Conservation (phyloP, 129 eudicot genomes). For the Lactuca saligna region DNA sequence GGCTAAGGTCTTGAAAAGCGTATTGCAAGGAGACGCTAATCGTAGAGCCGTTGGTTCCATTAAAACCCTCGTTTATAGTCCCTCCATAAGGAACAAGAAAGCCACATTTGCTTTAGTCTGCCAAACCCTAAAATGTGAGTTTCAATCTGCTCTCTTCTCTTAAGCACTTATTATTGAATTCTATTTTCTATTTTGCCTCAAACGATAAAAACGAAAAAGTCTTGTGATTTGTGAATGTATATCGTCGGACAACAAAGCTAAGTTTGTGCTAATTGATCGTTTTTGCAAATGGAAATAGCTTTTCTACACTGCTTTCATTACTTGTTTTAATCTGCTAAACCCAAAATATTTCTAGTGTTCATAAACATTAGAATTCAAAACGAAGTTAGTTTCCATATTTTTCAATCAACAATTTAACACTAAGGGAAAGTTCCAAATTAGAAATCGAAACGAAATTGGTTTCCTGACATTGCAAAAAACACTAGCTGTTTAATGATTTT, state of each 20-base stretch:
- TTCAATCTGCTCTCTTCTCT: background rate
- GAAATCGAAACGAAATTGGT: too few species aligned
- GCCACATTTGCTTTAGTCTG: conserved; percentile 92
- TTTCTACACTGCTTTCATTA: background rate
- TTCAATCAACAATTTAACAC: too few species aligned
- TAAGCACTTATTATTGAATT: background rate
- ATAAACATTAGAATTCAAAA: too few species aligned
- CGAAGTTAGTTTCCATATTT: too few species aligned
- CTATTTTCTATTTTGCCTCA: background rate
- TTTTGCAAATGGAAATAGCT: background rate
- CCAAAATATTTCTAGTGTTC: too few species aligned
- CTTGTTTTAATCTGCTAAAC: background rate
- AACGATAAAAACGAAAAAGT: background rate
- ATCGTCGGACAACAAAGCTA: background rate
- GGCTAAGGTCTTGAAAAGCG: conserved; percentile 71
- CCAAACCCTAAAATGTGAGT: conserved; percentile 89
- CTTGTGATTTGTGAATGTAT: background rate
- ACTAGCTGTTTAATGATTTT: too few species aligned
- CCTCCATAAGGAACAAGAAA: conserved; percentile 74
- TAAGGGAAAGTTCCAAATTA: too few species aligned
- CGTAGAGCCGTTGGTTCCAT: conserved; percentile 82
- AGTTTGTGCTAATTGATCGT: background rate
- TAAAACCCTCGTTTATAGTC: conserved; percentile 77
- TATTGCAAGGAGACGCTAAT: conserved; percentile 79
- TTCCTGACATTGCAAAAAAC: too few species aligned